Conservation (phyloP, 768 basidiomycete genomes). For the Tricholoma sp. region DNA sequence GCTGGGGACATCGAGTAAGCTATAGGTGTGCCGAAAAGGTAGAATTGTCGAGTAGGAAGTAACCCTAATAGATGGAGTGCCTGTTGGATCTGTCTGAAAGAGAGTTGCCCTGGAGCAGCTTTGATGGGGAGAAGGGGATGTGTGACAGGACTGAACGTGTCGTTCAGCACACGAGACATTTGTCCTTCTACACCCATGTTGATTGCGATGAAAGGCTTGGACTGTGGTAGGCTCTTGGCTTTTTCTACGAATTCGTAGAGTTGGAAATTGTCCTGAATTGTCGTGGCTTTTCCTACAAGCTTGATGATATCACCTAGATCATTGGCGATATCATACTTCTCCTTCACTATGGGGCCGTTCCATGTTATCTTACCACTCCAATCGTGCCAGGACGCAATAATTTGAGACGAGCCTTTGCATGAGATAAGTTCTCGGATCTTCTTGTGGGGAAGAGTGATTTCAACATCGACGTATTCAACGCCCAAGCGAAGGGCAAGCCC, state of each 20-base stretch:
- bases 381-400: slow-evolving; percentile 95
- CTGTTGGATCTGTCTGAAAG: slow-evolving; percentile 79
- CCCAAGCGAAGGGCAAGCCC: slow-evolving; percentile 75
- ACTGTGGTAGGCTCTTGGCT: slow-evolving; percentile 32
- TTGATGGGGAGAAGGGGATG: slow-evolving; percentile 81
- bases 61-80: slow-evolving; percentile 79
- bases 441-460: slow-evolving; percentile 68
- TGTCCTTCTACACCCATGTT: slow-evolving; percentile 92
- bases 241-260: slow-evolving; percentile 67
- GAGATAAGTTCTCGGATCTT: slow-evolving; percentile 52
- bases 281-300: slow-evolving; percentile 80
- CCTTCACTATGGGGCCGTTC: slow-evolving; percentile 59
- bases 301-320: slow-evolving; percentile 86
- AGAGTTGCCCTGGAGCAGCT: slow-evolving; percentile 92
- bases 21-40: slow-evolving; percentile 88
- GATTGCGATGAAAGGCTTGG: slow-evolving; percentile 88
- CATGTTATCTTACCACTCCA: slow-evolving; percentile 84
- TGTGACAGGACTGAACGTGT: slow-evolving; percentile 83
- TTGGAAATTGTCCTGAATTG: slow-evolving; percentile 71
- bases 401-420: slow-evolving; percentile 65
- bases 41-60: slow-evolving; percentile 69
- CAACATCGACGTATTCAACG: slow-evolving; percentile 91
- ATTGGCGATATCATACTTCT: slow-evolving; percentile 63
- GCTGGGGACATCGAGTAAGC: slow-evolving; percentile 87
- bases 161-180: slow-evolving; percentile 83